Base-by-base conservation (phyloP, 2,329 filamentous ascomycete genomes). In the Hypoxylon sp. region DNA sequence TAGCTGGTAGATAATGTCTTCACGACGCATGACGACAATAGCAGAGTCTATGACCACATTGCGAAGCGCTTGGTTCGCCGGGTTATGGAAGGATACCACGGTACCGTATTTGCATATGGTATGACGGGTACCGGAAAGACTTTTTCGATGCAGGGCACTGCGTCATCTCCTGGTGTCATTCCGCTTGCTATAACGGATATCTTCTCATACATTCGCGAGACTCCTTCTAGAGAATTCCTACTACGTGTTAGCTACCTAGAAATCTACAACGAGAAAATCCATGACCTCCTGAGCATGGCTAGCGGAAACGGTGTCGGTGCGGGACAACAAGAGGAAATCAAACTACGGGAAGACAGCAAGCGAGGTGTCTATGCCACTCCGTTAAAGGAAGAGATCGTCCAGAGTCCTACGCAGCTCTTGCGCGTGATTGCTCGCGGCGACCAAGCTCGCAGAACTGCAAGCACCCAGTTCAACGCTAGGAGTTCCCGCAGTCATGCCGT, bases 91-190 rank as follows among this genome's bases (percentile, higher is more conserved):
- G 96, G 96, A 46, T 99, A 98, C 79, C 95, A 98, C 76, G 96
- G 95, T 65, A 99, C 96, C 0, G 96, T 99, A 24, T 98, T 99
- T 79, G 95, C 95, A 17, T 99, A 99, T 79, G 96, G 96, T 77
- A 98, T 98, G 94, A 99, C 96, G 3, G 96, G 96, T 69, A 98
- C 96, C 0, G 96, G 96, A 73, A 99, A 99, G 83, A 99, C 96
- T 0, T 99, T 98, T 79, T 98, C 95, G 42, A 99, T 99, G 96
- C 96, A 99, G 83, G 96, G 96, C 74, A 99, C 96, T 10, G 94
- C 94, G 50, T 93, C 93, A 2, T 97, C 94, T 42, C 96, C 96
- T 0, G 96, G 96, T 82, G 96, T 99, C 29, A 99, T 99, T 62
- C 96, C 96, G 6, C 85, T 98, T 42, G 96, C 96, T 42, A 98